Percentiles rank a stretch among this genome's conserved stretches.
phyloP scores from a whole-genome alignment of 345 rosid species.

The Eucalyptus victrix region DNA sequence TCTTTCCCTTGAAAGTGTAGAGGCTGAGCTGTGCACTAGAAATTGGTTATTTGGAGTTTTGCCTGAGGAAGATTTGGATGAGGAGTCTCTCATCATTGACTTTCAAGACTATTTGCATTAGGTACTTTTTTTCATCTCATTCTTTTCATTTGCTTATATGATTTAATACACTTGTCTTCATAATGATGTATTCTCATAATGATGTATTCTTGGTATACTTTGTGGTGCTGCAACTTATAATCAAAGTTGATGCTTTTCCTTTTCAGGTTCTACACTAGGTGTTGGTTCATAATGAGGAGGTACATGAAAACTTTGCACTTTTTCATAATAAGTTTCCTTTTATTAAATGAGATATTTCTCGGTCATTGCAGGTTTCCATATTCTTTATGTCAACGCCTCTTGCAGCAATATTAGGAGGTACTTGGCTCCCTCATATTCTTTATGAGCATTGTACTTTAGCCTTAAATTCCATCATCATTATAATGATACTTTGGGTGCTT shows the following conservation, averaged over 20 bases:
- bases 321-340: background rate
- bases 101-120: background rate
- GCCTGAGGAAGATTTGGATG: background rate
- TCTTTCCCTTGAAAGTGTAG: background rate
- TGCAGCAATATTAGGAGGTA: background rate
- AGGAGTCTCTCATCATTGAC: background rate
- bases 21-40: background rate
- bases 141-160: background rate
- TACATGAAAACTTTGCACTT: background rate
- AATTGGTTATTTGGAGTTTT: background rate
- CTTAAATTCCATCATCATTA: background rate
- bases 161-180: background rate
- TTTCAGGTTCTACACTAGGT: constrained; percentile 64
- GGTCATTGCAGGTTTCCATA: background rate
- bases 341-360: background rate
- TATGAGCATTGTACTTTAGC: background rate
- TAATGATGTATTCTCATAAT: background rate
- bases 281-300: constrained; percentile 67
- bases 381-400: background rate
- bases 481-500: background rate
- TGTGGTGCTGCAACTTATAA: background rate
- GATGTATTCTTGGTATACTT: background rate
- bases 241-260: background rate
- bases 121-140: background rate
- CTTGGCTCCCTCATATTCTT: background rate